Conservation (phyloP, 2,329 filamentous ascomycete genomes). For the Pseudocercospora crystallina region DNA sequence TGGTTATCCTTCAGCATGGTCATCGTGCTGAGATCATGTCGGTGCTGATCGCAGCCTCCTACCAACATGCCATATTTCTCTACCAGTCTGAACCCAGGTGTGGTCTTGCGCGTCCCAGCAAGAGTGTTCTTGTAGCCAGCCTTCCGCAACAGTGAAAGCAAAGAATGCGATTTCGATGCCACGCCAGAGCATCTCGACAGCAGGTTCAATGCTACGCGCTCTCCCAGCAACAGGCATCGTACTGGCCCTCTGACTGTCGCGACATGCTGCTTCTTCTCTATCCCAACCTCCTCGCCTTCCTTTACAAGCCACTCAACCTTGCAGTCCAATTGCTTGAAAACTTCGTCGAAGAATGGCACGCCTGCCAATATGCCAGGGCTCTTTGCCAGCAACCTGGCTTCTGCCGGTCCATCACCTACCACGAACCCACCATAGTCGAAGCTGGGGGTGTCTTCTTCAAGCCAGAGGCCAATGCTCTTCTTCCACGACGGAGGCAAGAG, state of each 20-base stretch:
- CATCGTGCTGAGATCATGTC: conserved; percentile 86
- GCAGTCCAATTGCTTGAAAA: conserved; percentile 87
- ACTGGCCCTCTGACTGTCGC: conserved; percentile 86
- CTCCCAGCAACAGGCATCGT: conserved; percentile 80
- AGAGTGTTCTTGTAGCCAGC: conserved; percentile 78
- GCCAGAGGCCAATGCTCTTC: conserved; percentile 75
- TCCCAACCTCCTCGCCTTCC: conserved; percentile 70
- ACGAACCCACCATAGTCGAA: conserved; percentile 98
- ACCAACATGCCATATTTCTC: conserved; percentile 98
- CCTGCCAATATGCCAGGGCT: conserved; percentile 79
- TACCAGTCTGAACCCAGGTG: conserved; percentile 88
- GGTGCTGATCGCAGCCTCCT: conserved; percentile 86
- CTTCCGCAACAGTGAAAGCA: conserved; percentile 54
- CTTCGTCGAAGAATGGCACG: conserved; percentile 91
- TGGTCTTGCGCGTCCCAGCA: conserved; percentile 96
- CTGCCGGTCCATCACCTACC: conserved; percentile 66
- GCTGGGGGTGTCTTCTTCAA: conserved; percentile 92
- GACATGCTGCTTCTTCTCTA: conserved; percentile 61
- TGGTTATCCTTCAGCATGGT: conserved; percentile 99
- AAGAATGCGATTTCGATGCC: conserved; percentile 60
- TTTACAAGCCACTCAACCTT: conserved; percentile 80
- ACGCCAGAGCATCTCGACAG: conserved; percentile 89
- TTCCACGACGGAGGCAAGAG: conserved; percentile 86
- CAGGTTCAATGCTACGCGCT: conserved; percentile 88
- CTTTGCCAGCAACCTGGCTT: conserved; percentile 58